phyloP scores from a whole-genome alignment of 306 rosid species.

The Bauhinia variegata region DNA sequence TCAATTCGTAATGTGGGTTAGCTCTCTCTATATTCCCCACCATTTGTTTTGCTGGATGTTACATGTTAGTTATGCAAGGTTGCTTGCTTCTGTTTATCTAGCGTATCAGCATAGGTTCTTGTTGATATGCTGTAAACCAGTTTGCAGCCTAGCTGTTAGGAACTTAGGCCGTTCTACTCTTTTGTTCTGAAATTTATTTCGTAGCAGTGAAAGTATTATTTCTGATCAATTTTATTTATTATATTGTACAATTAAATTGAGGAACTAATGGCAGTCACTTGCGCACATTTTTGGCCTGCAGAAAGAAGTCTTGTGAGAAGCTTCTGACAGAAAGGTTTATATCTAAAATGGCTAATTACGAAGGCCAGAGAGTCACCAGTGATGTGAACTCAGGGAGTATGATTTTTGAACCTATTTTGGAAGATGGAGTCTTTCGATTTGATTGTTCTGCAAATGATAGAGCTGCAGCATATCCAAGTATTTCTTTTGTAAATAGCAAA shows the following conservation, averaged over 20 bases:
- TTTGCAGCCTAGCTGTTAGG: background rate
- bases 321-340: constrained; percentile 33
- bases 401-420: constrained; percentile 75
- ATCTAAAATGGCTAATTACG: constrained; percentile 54
- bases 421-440: constrained; percentile 81
- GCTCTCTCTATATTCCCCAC: background rate
- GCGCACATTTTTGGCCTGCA: constrained; percentile 37
- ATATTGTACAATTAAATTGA: background rate
- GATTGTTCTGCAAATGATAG: constrained; percentile 77
- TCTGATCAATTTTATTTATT: constrained; percentile 3
- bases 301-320: constrained; percentile 52
- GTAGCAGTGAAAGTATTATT: background rate
- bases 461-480: constrained; percentile 70
- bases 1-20: no score
- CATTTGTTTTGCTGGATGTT: no score
- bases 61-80: no score
- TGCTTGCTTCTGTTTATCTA: no score
- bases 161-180: constrained; percentile 6
- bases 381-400: constrained; percentile 60
- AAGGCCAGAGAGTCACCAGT: constrained; percentile 39
- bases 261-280: constrained; percentile 15
- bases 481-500: constrained; percentile 62
- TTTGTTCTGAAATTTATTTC: constrained; percentile 4
- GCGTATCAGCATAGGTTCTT: no score
- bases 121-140: no score